Evolutionary conservation across 768 basidiomycete species (phyloP), one percentile per base, ranked within the genome.

Genomic region (Auricularia cornea): DNA sequence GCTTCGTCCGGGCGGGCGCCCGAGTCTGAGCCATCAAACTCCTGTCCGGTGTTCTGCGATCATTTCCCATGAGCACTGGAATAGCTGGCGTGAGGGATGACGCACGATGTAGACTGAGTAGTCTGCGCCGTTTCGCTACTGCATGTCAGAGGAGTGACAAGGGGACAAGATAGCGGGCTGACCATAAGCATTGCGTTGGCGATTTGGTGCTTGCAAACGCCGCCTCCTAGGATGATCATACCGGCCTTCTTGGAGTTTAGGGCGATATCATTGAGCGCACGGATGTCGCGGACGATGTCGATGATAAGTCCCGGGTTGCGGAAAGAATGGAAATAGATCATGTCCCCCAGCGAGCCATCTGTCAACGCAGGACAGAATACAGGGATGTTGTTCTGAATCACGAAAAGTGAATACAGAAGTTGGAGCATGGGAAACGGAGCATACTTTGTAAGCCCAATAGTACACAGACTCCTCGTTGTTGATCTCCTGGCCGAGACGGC

Each of bases 171-270:
- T 3, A 59, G 40, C 31, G 41, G 28, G 67, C 83, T 75, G 74
- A 98, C 96, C 71, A 99, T 97, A 28, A 99, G 79, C 97, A 99
- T 98, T 1, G 96, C 94, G 71, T 99, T 99, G n/a, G 96, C 96
- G 63, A 99, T 97, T 72, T 99, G 97, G 72, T 99, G 97, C 73
- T 99, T 99, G 79, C 95, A 98, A 11, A 99, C 94, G 1, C 97
- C 97, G 2, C 97, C 97, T 8, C 97, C 97, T 14, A 98, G 84
- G 61, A 99, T 86, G 68, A 99, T 93, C 95, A 98, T 98, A 2
- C 97, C 97, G 23, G 97, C 97, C 76, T 93, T 95, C 62, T 84
- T 86, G 38, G 95, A 90, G 66, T 84, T 87, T 62, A 97, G 83
- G 12, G 90, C 85, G 20, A 92, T 77, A 74, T 98, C 95, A 76